Evolutionary conservation across 2,329 filamentous ascomycete species (phyloP), one percentile per base, ranked within the genome.

Genomic region (Aspergillus tamarii): DNA sequence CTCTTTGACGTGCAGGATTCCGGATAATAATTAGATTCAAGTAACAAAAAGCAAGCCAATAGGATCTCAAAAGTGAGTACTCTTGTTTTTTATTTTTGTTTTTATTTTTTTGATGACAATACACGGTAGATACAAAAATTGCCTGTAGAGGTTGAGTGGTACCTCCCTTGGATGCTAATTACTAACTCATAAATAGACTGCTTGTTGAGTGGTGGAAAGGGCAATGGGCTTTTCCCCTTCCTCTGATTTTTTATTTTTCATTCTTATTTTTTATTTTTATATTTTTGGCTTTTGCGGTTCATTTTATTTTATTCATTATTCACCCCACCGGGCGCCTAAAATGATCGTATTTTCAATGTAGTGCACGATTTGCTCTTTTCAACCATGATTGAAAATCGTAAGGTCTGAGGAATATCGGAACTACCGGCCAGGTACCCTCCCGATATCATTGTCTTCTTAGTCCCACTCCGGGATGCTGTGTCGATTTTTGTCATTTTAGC

Each of bases 371-470:
- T 55, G 7, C 52, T 55, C 32, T 55, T 39, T 55, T 39, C 32
- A 55, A 52, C 28, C 26, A 52, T 21, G 48, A 28, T 34, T 52
- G 48, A n/a, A 30, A 52, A 32, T 34, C 28, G 14, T 32, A 34
- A 52, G 48, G 26, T 21, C 28, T 21, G 28, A 32, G 48, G 48
- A 52, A 52, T 52, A 52, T 32, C 48, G 48, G 48, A 52, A 52
- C 28, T 52, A 52, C 23, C 48, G 48, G 48, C 26, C 48, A 52
- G 28, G n/a, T 50, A 26, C 46, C 46, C 23, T 50, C 26, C 46
- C 46, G 46, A 50, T 52, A 52, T 52, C 48, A 52, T 52, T 52
- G 28, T 52, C 28, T 52, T n/a, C 48, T 34, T 52, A 52, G 48
- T 52, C 48, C 28, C 28, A 52, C 14, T n/a, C 48, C 26, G 26